Conservation (phyloP, 2,329 filamentous ascomycete species). For the Aspergillus puulaauensis region DNA sequence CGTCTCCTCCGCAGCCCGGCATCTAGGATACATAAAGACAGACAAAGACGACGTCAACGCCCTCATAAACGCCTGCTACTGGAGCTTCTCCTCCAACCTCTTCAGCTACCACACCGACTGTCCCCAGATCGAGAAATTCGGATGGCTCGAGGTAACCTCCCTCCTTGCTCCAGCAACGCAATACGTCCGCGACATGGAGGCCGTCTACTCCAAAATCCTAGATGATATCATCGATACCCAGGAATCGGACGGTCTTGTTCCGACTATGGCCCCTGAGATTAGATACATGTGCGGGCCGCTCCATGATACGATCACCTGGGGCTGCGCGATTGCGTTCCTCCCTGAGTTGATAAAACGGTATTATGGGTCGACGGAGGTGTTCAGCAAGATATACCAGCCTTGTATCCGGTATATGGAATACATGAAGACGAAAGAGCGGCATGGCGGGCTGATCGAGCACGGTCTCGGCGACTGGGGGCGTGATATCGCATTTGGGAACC, state of each 20-base stretch:
- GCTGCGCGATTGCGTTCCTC: slow-evolving; percentile 23
- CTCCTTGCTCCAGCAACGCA: slow-evolving; percentile 48
- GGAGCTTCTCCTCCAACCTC: slow-evolving; percentile 46
- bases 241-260: slow-evolving; percentile 46
- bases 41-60: slow-evolving; percentile 24
- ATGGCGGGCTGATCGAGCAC: slow-evolving; percentile 24
- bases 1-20: slow-evolving; percentile 22
- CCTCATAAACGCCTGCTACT: slow-evolving; percentile 42
- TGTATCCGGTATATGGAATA: slow-evolving; percentile 26
- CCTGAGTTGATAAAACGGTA: slow-evolving; percentile 22
- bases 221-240: slow-evolving; percentile 50
- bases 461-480: slow-evolving; percentile 26
- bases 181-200: slow-evolving; percentile 49
- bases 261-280: slow-evolving; percentile 50
- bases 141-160: slow-evolving; percentile 50
- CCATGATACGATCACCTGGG: slow-evolving; percentile 42
- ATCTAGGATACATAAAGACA: slow-evolving; percentile 21
- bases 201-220: slow-evolving; percentile 48
- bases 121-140: slow-evolving; percentile 50
- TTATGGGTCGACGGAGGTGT: slow-evolving; percentile 23
- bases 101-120: slow-evolving; percentile 52
- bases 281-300: slow-evolving; percentile 52
- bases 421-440: slow-evolving; percentile 23
- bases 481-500: slow-evolving; percentile 26
- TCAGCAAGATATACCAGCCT: slow-evolving; percentile 19